These are phyloP conservation scores for Solanum tarapatanum DNA, from an alignment of 257 asterid genomes.

Conservation along the genomic window DNA sequence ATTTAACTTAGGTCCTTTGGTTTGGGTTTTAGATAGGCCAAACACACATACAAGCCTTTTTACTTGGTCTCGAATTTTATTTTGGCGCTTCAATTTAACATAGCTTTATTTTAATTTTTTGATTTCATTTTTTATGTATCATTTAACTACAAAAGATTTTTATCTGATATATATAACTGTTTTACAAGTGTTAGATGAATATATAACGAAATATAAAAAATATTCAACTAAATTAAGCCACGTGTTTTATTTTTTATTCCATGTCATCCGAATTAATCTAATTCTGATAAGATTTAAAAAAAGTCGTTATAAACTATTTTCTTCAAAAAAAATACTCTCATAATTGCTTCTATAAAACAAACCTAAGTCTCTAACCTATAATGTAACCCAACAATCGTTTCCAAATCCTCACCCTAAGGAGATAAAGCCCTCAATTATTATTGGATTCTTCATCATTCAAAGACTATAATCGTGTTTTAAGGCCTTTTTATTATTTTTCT, in stretches of 20 bases:
- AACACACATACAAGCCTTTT: not conserved
- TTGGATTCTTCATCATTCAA: not conserved
- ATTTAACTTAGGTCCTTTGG: not conserved
- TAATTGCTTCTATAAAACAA: not conserved
- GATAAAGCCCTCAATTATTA: too few species aligned
- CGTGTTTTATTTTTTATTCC: not conserved
- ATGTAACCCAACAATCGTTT: not conserved
- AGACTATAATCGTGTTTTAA: too few species aligned
- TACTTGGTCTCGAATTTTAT: too few species aligned
- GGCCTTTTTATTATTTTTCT: too few species aligned
- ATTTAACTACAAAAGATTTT: too few species aligned
- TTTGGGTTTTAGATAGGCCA: not conserved
- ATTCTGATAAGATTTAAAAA: too few species aligned
- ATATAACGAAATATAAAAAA: too few species aligned
- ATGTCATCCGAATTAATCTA: too few species aligned
- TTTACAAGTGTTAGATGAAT: not conserved
- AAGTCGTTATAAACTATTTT: too few species aligned
- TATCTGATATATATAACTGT: too few species aligned
- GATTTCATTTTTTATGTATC: too few species aligned
- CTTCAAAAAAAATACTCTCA: not conserved
- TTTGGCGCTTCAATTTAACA: not conserved
- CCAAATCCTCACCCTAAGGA: not conserved
- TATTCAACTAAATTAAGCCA: not conserved
- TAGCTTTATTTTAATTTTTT: too few species aligned
- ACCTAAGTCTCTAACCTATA: not conserved